Evolutionary conservation across 768 basidiomycete genomes (phyloP).

Genomic region (Tulasnella sp.): DNA sequence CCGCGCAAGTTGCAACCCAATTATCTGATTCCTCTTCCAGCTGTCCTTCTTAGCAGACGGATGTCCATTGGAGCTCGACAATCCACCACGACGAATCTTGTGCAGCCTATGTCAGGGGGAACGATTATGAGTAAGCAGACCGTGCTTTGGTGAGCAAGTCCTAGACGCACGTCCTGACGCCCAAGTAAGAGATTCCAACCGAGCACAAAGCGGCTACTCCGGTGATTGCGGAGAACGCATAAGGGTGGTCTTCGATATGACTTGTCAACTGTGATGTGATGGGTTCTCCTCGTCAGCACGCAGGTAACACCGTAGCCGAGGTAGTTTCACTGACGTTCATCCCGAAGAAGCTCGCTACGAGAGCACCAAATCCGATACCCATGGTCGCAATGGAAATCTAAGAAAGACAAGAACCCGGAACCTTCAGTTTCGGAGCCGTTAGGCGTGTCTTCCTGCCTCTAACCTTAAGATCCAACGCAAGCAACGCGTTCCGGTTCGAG

Average conservation of each 20-base stretch:
- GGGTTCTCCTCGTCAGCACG: no score
- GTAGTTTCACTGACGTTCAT: constrained; percentile 73
- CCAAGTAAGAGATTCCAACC: not conserved
- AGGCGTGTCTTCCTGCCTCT: constrained; percentile 19
- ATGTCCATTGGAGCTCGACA: not conserved
- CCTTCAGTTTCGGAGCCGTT: constrained; percentile 14
- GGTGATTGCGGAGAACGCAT: constrained; percentile 69
- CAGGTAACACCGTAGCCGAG: constrained; percentile 21
- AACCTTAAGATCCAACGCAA: constrained; percentile 88
- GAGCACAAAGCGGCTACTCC: constrained; percentile 42
- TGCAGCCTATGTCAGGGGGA: not conserved
- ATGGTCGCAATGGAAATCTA: constrained; percentile 92
- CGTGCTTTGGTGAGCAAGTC: not conserved
- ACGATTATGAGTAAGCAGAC: not conserved
- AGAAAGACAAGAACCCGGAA: not conserved
- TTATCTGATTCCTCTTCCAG: constrained; percentile 1
- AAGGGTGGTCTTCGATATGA: constrained; percentile 65
- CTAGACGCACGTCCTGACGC: constrained; percentile 1
- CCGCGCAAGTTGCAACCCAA: constrained; percentile 12
- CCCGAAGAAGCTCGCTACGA: constrained; percentile 87
- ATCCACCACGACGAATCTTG: constrained; percentile 26
- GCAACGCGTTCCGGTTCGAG: constrained; percentile 86
- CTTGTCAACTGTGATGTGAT: constrained; percentile 57
- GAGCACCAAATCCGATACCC: constrained; percentile 84
- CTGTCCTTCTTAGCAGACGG: not conserved